These are phyloP conservation scores for Cystofilobasidium macerans DNA, from an alignment of 768 basidiomycete species.

Conservation along the genomic window DNA sequence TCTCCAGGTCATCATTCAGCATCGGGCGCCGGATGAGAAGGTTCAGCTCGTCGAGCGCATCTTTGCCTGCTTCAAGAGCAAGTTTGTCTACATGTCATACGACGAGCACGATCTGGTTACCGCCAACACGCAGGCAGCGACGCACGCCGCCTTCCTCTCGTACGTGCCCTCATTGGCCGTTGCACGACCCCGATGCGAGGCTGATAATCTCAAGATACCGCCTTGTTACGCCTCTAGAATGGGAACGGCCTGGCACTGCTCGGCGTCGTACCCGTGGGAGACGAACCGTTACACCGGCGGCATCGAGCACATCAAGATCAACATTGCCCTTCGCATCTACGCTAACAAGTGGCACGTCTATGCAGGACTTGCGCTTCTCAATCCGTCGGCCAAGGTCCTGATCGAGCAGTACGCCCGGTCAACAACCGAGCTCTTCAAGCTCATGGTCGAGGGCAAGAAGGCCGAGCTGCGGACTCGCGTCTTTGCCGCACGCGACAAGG, in stretches of 20 bases:
- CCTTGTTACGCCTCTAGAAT: slow-evolving; percentile 48
- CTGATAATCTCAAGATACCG: background rate
- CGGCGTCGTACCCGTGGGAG: slow-evolving; percentile 83
- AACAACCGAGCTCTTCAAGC: slow-evolving; percentile 81
- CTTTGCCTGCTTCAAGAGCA: slow-evolving; percentile 63
- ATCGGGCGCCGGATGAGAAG: slow-evolving; percentile 64
- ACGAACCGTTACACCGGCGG: slow-evolving; percentile 83
- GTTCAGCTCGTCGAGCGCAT: slow-evolving; percentile 70
- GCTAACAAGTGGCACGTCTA: slow-evolving; percentile 98
- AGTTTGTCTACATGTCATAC: slow-evolving; percentile 87
- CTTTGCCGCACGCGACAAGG: slow-evolving; percentile 58
- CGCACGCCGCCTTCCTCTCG: slow-evolving; percentile 95
- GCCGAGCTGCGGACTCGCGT: slow-evolving; percentile 57
- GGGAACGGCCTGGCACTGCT: slow-evolving; percentile 88
- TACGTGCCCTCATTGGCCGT: slow-evolving; percentile 40
- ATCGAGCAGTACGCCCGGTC: slow-evolving; percentile 83
- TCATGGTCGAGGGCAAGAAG: slow-evolving; percentile 63
- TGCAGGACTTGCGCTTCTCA: slow-evolving; percentile 93
- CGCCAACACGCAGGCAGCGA: slow-evolving; percentile 96
- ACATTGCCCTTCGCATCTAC: slow-evolving; percentile 91
- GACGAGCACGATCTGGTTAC: slow-evolving; percentile 93
- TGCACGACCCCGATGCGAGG: too few species aligned
- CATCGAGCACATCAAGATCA: slow-evolving; percentile 95
- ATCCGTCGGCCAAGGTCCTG: slow-evolving; percentile 75
- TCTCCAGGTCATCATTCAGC: slow-evolving; percentile 69